Evolutionary conservation across 2,329 filamentous ascomycete species (phyloP).

Genomic region (Exserohilum rostratum): DNA sequence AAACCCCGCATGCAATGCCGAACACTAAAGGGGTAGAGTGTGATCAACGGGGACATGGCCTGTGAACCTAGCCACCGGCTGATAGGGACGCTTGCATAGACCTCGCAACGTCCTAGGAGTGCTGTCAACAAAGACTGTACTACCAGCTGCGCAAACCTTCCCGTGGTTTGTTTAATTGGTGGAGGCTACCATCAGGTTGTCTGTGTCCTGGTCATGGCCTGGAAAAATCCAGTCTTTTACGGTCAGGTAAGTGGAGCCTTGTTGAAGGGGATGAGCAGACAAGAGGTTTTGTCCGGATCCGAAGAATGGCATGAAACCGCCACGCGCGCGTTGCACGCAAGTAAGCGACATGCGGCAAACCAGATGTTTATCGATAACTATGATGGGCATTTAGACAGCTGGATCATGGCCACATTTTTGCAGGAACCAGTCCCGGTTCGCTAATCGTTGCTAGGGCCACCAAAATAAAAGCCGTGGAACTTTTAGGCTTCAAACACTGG

Average conservation of each 20-base stretch:
- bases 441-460: slow-evolving; percentile 5
- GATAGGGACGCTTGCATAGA: background rate
- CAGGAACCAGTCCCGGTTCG: slow-evolving; percentile 7
- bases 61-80: background rate
- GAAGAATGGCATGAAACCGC: background rate
- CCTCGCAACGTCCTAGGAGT: background rate
- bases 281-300: background rate
- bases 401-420: slow-evolving; percentile 1
- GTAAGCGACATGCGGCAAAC: background rate
- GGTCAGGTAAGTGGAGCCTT: background rate
- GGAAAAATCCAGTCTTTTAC: background rate
- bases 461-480: slow-evolving; percentile 3
- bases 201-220: background rate
- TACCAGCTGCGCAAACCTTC: background rate
- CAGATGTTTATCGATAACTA: background rate
- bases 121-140: background rate
- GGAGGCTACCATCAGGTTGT: background rate
- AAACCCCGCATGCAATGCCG: background rate
- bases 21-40: background rate
- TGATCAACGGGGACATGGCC: background rate
- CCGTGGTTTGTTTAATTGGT: background rate
- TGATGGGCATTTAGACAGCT: background rate
- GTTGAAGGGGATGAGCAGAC: background rate
- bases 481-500: slow-evolving; percentile 2
- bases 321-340: background rate